Base-by-base conservation (phyloP, 768 basidiomycete species). In the Lentinula detonsa region DNA sequence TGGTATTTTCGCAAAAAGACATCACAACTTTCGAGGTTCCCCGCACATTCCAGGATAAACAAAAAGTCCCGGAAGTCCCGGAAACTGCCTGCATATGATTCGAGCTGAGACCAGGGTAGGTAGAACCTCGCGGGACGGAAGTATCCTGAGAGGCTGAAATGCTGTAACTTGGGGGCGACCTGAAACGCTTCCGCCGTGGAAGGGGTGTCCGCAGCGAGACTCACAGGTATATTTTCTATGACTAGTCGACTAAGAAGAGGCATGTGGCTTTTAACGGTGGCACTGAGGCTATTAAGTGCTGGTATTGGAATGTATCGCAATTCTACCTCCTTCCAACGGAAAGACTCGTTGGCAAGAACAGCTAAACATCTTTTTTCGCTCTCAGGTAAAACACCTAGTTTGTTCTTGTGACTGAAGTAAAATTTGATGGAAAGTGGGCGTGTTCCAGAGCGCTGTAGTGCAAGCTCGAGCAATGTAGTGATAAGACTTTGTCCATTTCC, bases 1-100 rank as follows among this genome's bases (percentile, higher is more conserved):
- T 56, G 37, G 40, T 21, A 56, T 16, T 56, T 56, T 23, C 55
- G 55, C 40, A 43, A 56, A n/a, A 56, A 56, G 37, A 56, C 55
- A 42, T 56, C 55, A 43, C 55, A 56, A 35, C 40, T 43, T 23
- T 7, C n/a, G 4, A 56, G 40, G 23, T 56, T 56, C 10, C 15
- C 16, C 23, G 55, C 55, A 23, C 8, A 56, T 40, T 21, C 40
- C 4, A 56, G 39, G 39, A 56, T 40, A 45, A 42, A 28, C 9
- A 56, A 11, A 45, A 56, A 56, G 16, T 56, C 55, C 11, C 40
- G 6, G 16, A 56, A 18, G 23, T 56, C 55, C 5, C 55, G 55
- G 31, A 56, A 56, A 18, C 39, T 42, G 11, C 55, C 55, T 10
- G 40, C 4, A 23, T 56, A 56, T 6, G 55, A 56, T 11, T 11